These are phyloP conservation scores for Aspergillus conjunctus DNA, from an alignment of 495 filamentous ascomycete genomes.

Conservation along the genomic window DNA sequence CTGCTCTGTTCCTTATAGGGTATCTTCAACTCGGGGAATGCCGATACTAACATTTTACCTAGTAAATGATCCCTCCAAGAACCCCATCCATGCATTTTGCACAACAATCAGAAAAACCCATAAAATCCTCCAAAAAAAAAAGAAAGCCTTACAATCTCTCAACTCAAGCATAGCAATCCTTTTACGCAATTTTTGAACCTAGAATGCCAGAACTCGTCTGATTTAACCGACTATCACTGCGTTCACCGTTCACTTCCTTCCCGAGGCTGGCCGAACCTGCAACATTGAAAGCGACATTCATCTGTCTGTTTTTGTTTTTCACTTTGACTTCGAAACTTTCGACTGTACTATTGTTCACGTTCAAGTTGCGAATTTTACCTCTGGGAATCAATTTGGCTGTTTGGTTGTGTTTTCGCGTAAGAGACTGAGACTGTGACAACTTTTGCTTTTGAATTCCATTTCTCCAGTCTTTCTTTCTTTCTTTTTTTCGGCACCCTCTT, in stretches of 20 bases:
- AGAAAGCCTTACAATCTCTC: conserved; percentile 10
- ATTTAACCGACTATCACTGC: conserved; percentile 17
- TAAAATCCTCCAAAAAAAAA: conserved; percentile 23
- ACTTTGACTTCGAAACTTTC: neutral
- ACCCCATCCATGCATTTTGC: neutral
- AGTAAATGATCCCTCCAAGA: conserved; percentile 38
- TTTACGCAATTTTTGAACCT: conserved; percentile 9
- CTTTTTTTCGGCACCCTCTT: neutral
- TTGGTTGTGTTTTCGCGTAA: conserved; percentile 3
- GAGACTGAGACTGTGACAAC: neutral
- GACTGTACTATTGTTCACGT: neutral
- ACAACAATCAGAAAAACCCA: conserved; percentile 16
- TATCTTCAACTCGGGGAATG: conserved; percentile 18
- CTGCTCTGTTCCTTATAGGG: neutral
- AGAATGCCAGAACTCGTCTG: conserved; percentile 42
- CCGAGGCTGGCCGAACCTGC: conserved; percentile 46
- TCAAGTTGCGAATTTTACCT: conserved; percentile 1
- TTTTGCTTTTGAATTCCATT: conserved; percentile 4
- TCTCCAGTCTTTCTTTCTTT: neutral
- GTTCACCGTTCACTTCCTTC: conserved; percentile 29
- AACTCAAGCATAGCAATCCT: conserved; percentile 30
- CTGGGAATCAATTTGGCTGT: neutral
- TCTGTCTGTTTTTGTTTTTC: neutral
- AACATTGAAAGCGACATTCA: neutral
- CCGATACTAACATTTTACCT: conserved; percentile 22